Evolutionary conservation across 495 filamentous ascomycete species (phyloP), one percentile per base, ranked within the genome.

Genomic region (Amphirosellinia nigrospora): DNA sequence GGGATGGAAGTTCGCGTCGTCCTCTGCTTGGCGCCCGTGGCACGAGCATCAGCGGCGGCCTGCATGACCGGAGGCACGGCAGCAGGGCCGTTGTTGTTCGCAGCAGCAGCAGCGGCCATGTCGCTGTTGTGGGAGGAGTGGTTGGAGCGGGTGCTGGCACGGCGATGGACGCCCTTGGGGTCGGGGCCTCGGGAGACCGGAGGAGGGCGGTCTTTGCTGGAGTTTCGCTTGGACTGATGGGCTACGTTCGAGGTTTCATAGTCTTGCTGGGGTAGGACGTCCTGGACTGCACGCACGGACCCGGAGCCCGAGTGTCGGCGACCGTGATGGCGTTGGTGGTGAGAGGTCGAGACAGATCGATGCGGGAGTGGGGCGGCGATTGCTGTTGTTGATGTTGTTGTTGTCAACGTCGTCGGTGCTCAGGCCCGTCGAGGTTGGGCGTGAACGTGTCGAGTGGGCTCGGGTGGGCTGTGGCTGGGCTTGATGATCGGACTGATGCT

Each of bases 1-100:
- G 89, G 90, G 74, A 96, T 93, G 50, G 92, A 93, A 43, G 93
- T 96, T 69, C 94, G 88, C 72, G 93, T 89, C 70, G 90, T 88
- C 38, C 77, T 48, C 75, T 86, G 81, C 74, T 84, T 80, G 73
- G 85, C 74, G 74, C 80, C 74, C 53, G 79, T 75, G 79, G 79
- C 77, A 77, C 76, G 72, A 39, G 83, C 81, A 66, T 80, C 88
- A 77, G 72, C 81, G 69, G 70, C 80, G 66, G 71, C 81, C 74
- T 80, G 84, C 76, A 78, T 78, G 66, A 76, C 76, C n/a, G 74
- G 76, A 46, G 77, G 78, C 69, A 76, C 82, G 71, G 85, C 77
- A 62, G 84, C 78, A 64, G 86, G 81, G 71, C 81, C 82, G 52
- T 76, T 80, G 65, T 80, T 83, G 71, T 82, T 83, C 38, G 82